A percentile compares a stretch with the other conserved stretches of the same genome.
These are phyloP conservation scores for Dactylella cylindrospora DNA, from an alignment of 2,329 filamentous ascomycete species.

Conservation along the genomic window DNA sequence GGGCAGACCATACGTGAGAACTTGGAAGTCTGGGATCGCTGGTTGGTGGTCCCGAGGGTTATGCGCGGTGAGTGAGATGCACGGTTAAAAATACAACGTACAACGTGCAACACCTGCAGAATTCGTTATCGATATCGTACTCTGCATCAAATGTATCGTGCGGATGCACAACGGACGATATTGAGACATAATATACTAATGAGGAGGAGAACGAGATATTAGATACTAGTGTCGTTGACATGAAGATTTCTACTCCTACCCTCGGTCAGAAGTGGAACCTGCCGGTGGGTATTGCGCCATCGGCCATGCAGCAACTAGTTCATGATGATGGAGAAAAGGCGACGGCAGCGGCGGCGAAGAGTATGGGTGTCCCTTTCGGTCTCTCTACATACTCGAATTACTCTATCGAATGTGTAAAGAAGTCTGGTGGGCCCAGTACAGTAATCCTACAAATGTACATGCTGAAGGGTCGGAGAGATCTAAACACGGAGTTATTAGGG, in stretches of 20 bases:
- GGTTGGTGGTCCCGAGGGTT: constrained; percentile 57
- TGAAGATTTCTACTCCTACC: background rate
- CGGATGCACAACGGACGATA: constrained; percentile 52
- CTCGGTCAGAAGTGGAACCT: constrained; percentile 50
- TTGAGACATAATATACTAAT: constrained; percentile 50
- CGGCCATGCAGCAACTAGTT: constrained; percentile 59
- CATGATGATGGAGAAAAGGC: constrained; percentile 59
- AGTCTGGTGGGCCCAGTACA: constrained; percentile 17
- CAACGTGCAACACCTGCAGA: too few relatives aligned
- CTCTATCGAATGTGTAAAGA: constrained; percentile 21
- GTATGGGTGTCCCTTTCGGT: constrained; percentile 35
- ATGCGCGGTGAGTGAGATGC: constrained; percentile 52
- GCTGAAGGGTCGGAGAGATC: constrained; percentile 22
- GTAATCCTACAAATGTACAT: constrained; percentile 31
- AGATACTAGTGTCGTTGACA: constrained; percentile 48
- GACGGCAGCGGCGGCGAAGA: constrained; percentile 56
- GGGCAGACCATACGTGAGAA: constrained; percentile 60
- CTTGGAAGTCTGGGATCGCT: constrained; percentile 58
- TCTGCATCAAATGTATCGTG: too few relatives aligned
- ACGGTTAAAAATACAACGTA: too few relatives aligned
- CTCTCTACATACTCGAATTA: constrained; percentile 34
- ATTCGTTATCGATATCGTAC: too few relatives aligned
- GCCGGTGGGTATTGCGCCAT: constrained; percentile 60
- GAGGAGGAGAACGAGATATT: too few relatives aligned
- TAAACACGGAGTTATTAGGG: constrained; percentile 46